A percentile compares a stretch with the other conserved stretches of the same genome.
These are phyloP conservation scores for Blastocystis sp. DNA, from an alignment of 352 stramenopile species.

Conservation along the genomic window DNA sequence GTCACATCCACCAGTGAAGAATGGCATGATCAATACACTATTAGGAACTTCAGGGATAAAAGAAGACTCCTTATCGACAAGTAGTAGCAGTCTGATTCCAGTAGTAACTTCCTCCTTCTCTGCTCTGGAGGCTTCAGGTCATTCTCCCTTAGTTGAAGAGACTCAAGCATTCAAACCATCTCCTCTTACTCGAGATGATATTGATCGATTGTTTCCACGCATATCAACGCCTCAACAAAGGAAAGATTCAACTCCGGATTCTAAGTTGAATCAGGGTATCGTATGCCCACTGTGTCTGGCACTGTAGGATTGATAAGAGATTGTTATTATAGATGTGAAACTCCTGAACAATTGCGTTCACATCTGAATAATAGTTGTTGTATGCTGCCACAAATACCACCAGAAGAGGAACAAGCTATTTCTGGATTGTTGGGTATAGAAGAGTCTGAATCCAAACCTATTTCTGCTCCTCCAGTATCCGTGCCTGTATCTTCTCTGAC, in stretches of 20 bases:
- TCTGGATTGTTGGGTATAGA: too few relatives aligned
- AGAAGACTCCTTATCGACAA: neutral
- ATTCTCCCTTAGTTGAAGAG: neutral
- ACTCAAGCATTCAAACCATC: slow-evolving; percentile 4
- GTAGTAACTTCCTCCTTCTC: neutral
- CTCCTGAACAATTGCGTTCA: neutral
- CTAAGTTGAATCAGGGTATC: neutral
- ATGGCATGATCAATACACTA: too few relatives aligned
- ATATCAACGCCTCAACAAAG: neutral
- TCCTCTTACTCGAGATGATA: slow-evolving; percentile 22
- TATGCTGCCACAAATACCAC: neutral
- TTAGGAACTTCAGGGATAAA: neutral
- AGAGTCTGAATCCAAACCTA: too few relatives aligned
- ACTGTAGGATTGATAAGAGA: neutral
- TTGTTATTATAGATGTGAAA: neutral
- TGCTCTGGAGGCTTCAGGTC: neutral
- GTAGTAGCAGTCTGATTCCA: neutral
- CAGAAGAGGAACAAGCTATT: neutral
- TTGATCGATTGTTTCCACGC: slow-evolving; percentile 17
- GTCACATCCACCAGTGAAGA: neutral
- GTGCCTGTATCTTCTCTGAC: too few relatives aligned
- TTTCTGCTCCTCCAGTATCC: too few relatives aligned
- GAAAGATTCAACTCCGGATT: neutral
- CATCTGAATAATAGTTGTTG: neutral
- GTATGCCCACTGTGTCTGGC: slow-evolving; percentile 1